These are phyloP conservation scores for Nigrospora oryzae DNA, from an alignment of 2,329 filamentous ascomycete genomes.

Conservation along the genomic window DNA sequence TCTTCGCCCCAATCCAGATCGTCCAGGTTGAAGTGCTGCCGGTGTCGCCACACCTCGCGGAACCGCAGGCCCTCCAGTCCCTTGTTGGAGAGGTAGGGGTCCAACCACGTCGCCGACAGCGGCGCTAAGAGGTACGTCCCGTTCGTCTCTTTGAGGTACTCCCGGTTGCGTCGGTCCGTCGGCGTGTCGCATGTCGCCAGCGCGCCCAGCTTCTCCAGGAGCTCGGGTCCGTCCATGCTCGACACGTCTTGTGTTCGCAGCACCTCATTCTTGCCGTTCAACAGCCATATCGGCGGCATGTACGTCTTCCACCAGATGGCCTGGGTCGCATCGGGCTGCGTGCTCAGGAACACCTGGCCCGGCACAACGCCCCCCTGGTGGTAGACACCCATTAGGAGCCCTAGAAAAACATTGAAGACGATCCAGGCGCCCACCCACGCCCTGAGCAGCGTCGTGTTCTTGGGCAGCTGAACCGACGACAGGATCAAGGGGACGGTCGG, in stretches of 20 bases:
- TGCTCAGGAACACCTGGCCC: conserved; percentile 65
- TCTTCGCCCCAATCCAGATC: conserved; percentile 74
- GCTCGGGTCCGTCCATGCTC: conserved; percentile 53
- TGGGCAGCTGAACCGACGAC: conserved; percentile 62
- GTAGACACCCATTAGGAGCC: conserved; percentile 69
- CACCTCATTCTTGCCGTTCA: conserved; percentile 67
- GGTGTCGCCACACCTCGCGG: conserved; percentile 61
- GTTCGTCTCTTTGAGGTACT: conserved; percentile 52
- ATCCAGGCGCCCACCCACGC: conserved; percentile 57
- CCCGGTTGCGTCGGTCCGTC: conserved; percentile 43
- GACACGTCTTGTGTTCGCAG: conserved; percentile 67
- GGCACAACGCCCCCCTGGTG: conserved; percentile 75
- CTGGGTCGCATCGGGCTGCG: conserved; percentile 58
- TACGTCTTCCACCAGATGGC: conserved; percentile 85
- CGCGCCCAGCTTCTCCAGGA: conserved; percentile 50
- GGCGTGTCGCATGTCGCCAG: conserved; percentile 56
- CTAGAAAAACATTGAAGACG: conserved; percentile 59
- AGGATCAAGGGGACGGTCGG: conserved; percentile 71
- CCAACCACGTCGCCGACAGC: conserved; percentile 61
- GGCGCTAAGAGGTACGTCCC: conserved; percentile 68
- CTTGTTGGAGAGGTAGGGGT: conserved; percentile 52
- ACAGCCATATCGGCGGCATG: conserved; percentile 70
- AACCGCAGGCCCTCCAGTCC: conserved; percentile 53
- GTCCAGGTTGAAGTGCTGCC: conserved; percentile 65
- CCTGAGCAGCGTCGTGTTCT: conserved; percentile 36